Base-by-base conservation (phyloP, 768 basidiomycete species). In the Lactifluus echinatus region DNA sequence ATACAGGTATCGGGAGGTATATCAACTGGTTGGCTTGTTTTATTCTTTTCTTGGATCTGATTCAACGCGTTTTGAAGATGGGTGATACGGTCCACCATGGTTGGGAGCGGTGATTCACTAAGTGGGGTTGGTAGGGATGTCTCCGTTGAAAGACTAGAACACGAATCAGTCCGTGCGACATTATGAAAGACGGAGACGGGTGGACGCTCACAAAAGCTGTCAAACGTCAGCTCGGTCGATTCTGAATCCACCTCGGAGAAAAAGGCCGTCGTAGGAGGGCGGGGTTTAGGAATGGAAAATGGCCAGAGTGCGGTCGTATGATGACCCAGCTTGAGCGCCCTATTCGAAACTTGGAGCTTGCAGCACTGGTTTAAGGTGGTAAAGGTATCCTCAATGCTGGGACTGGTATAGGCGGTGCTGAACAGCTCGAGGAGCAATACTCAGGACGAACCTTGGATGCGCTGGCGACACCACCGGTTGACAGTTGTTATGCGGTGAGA, bases 1-100 rank as follows among this genome's bases (percentile, higher is more conserved):
- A 72, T 72, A 54, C 56, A 52, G 44, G 66, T 64, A 59, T 65
- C 57, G 54, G 65, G 24, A 50, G 50, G 53, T 54, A 29, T 65
- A 50, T 49, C 68, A 57, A 34, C 68, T 64, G 47, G 64, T 61
- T 23, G 66, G 65, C 34, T 66, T 14, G 66, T 56, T 19, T 68
- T 68, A n/a, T 72, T 66, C 57, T 66, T 66, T 19, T 74, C 73
- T 46, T 65, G 64, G 23, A 66, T 66, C 52, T 67, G 66, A 21
- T 61, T 48, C 26, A 67, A 48, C 33, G 64, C 55, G 40, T 62
- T 67, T 37, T 67, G 62, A 44, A 61, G 63, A 55, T 61, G 62
- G 23, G 47, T 44, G 43, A 23, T 37, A 14, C 50, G 60, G 29
- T 63, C 60, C 2, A 55, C 44, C 62, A 63, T 63, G n/a, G 21